Base-by-base conservation (phyloP, 768 basidiomycete species). In the Pleurotus ostreatus region DNA sequence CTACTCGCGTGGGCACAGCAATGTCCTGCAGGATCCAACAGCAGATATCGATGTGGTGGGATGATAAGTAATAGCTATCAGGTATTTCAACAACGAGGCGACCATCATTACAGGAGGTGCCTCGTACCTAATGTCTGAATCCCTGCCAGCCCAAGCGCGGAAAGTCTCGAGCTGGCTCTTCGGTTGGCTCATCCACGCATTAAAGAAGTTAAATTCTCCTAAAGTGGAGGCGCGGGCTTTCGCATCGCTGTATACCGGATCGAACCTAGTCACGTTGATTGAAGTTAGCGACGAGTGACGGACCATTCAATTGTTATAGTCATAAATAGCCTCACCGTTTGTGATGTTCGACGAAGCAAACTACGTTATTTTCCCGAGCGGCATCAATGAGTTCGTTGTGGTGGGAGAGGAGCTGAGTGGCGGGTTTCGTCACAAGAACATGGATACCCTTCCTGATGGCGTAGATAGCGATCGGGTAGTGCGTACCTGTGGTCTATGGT, bases 111-210 rank as follows among this genome's bases (percentile, higher is more conserved):
- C 30, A 34, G 43, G 48, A 26, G 18, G 20, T 55, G 53, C 20
- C 8, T 39, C 62, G 60, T 52, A 82, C 87, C 89, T 92, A 73
- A 96, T 94, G 62, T 96, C 94, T 34, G 90, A 92, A 68, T 94
- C 92, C 71, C 88, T 92, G 38, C 94, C 94, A 22, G 94, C 94
- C 94, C 94, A 97, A 5, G 90, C 89, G 56, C 85, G 85, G 83
- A 96, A 97, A 0, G 94, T 96, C 71, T 94, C 91, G 23, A 97
- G 80, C 71, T 97, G 94, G 64, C 83, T 86, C 74, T 97, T 97
- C 43, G 94, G 94, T 70, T 96, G 94, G 65, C 90, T 93, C 94
- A 97, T 97, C 92, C 94, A 96, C 38, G 93, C 91, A 62, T 77
- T 91, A 83, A 94, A 96, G 72, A 93, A 96, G 74, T 94, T 96